These are phyloP conservation scores for Aspergillus arachidicola DNA, from an alignment of 2,329 filamentous ascomycete genomes.

Conservation along the genomic window DNA sequence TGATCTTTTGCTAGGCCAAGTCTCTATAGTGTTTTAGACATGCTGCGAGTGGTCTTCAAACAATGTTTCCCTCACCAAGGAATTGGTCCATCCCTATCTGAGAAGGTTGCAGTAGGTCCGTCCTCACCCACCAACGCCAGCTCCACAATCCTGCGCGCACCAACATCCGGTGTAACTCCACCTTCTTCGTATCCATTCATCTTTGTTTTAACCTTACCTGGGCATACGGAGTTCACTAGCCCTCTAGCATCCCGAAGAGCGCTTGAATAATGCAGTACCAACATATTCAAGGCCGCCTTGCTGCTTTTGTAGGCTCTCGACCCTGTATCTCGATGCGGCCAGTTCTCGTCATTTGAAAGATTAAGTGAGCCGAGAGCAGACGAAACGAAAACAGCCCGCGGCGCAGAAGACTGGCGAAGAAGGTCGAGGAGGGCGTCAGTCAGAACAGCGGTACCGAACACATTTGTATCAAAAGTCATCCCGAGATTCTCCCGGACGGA, in stretches of 20 bases:
- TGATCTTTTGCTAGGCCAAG: too few species aligned
- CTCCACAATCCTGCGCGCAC: neutral
- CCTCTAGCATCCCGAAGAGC: neutral
- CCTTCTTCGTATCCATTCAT: neutral
- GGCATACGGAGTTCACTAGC: neutral
- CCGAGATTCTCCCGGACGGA: conserved; percentile 30
- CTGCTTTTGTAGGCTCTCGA: conserved; percentile 43
- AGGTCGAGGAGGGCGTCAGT: conserved; percentile 39
- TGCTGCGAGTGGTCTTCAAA: too few species aligned
- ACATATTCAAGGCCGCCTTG: conserved; percentile 50
- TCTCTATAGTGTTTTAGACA: too few species aligned
- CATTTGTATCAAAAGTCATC: conserved; percentile 42
- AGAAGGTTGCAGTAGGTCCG: neutral
- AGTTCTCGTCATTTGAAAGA: conserved; percentile 30
- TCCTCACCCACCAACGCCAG: neutral
- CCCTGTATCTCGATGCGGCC: conserved; percentile 27
- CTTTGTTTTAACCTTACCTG: neutral
- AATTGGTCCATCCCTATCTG: neutral
- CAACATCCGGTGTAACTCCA: neutral
- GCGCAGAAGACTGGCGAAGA: conserved; percentile 29
- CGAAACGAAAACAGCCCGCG: conserved; percentile 45
- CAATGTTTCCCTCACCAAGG: neutral
- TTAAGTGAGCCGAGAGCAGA: conserved; percentile 40
- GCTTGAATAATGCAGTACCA: conserved; percentile 45
- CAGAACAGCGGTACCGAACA: conserved; percentile 41